phyloP scores from a whole-genome alignment of 768 basidiomycete species.

The Boletus speciosus region DNA sequence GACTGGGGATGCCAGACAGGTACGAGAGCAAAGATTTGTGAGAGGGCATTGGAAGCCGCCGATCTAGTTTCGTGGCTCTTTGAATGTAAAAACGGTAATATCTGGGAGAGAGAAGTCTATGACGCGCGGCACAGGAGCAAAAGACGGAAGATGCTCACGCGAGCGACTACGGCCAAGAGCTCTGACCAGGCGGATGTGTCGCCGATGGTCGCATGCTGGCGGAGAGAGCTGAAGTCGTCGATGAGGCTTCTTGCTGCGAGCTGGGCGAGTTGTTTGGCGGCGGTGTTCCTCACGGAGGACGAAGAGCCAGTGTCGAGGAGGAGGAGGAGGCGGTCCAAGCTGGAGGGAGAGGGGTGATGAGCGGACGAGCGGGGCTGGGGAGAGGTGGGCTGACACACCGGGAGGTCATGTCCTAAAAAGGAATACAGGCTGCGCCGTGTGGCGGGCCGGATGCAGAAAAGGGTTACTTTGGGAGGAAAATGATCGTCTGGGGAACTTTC shows the following conservation, averaged over 20 bases:
- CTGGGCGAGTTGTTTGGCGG: constrained; percentile 93
- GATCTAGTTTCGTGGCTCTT: constrained; percentile 90
- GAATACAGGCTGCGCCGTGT: constrained; percentile 52
- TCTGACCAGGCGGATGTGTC: constrained; percentile 87
- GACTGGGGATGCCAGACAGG: constrained; percentile 65
- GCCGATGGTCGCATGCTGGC: constrained; percentile 53
- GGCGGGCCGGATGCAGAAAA: constrained; percentile 36
- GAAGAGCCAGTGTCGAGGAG: constrained; percentile 95
- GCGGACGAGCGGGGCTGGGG: background rate
- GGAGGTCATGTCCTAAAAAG: constrained; percentile 68
- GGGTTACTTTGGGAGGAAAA: constrained; percentile 43
- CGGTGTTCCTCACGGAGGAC: constrained; percentile 84
- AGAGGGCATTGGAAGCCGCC: constrained; percentile 85
- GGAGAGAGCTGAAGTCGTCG: constrained; percentile 63
- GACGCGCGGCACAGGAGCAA: background rate
- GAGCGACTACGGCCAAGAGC: constrained; percentile 84
- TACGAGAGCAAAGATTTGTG: constrained; percentile 79
- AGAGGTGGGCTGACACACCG: constrained; percentile 41
- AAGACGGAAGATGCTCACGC: constrained; percentile 45
- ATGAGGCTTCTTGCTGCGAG: constrained; percentile 84
- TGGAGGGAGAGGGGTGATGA: constrained; percentile 27
- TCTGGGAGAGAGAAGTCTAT: constrained; percentile 40
- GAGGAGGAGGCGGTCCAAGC: constrained; percentile 95
- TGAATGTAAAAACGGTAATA: constrained; percentile 87
- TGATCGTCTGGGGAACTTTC: constrained; percentile 51